A percentile compares a stretch with the other conserved stretches of the same genome.
These are phyloP conservation scores for Syncephalastrum racemosum DNA, from an alignment of 371 early-diverging fungal genomes.

Conservation along the genomic window DNA sequence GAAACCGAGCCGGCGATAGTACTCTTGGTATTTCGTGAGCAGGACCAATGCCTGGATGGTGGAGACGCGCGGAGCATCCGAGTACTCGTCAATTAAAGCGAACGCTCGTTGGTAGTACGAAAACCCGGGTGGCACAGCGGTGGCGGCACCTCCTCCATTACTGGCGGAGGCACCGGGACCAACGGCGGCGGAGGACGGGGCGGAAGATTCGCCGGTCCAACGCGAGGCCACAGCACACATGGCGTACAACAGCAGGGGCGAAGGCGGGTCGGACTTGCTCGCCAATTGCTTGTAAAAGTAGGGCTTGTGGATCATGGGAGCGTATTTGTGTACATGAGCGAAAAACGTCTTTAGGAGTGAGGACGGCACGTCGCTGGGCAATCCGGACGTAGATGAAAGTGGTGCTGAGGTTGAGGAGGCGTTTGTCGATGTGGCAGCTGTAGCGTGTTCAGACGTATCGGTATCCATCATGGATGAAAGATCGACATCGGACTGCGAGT, in stretches of 20 bases:
- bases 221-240: slow-evolving; percentile 61
- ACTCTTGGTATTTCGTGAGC: slow-evolving; percentile 70
- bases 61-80: slow-evolving; percentile 64
- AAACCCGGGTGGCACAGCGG: slow-evolving; percentile 29
- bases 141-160: not conserved
- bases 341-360: slow-evolving; percentile 47
- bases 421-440: slow-evolving; percentile 7
- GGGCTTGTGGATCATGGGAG: slow-evolving; percentile 60
- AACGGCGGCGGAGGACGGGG: slow-evolving; percentile 21
- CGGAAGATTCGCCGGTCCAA: slow-evolving; percentile 23
- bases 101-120: slow-evolving; percentile 40
- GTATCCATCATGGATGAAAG: slow-evolving; percentile 7
- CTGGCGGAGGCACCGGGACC: slow-evolving; percentile 2
- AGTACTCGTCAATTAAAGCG: slow-evolving; percentile 63
- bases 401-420: not conserved
- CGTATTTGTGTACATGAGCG: slow-evolving; percentile 57
- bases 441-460: slow-evolving; percentile 7
- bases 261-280: slow-evolving; percentile 44
- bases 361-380: slow-evolving; percentile 16
- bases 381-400: not conserved
- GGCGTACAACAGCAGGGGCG: slow-evolving; percentile 52
- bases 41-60: slow-evolving; percentile 72
- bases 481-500: not conserved
- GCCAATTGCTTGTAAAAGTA: slow-evolving; percentile 50
- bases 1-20: slow-evolving; percentile 39